These are phyloP conservation scores for Solanum habrochaites DNA, from an alignment of 257 asterid genomes.

Conservation along the genomic window DNA sequence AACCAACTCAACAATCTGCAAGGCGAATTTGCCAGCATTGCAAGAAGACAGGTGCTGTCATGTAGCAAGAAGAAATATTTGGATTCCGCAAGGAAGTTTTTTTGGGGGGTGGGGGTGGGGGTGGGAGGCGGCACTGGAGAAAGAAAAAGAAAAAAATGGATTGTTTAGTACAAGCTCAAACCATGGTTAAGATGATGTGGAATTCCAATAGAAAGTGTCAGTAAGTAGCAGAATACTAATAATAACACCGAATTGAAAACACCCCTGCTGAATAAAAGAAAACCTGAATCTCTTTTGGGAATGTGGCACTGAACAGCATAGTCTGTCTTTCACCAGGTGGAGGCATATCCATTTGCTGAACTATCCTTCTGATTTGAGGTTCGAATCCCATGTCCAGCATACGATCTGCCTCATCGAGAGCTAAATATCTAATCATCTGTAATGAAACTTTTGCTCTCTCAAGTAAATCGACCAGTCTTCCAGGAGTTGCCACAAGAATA, in stretches of 20 bases:
- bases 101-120: too few species aligned
- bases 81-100: neutral
- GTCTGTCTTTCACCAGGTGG: slow-evolving; percentile 84
- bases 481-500: slow-evolving; percentile 94
- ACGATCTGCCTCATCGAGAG: slow-evolving; percentile 93
- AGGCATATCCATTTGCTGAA: slow-evolving; percentile 95
- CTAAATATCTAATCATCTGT: slow-evolving; percentile 72
- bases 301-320: slow-evolving; percentile 86
- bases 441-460: slow-evolving; percentile 85
- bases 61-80: neutral
- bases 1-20: neutral
- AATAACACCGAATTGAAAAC: neutral
- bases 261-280: neutral
- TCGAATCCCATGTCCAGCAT: slow-evolving; percentile 97
- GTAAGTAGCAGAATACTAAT: neutral
- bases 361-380: slow-evolving; percentile 90
- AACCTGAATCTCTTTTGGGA: slow-evolving; percentile 90
- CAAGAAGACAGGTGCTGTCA: neutral
- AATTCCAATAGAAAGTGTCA: neutral
- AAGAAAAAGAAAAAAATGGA: neutral
- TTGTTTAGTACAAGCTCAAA: neutral
- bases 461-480: slow-evolving; percentile 86
- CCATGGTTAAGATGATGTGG: neutral
- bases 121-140: neutral
- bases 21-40: neutral